Conservation (phyloP, 495 filamentous ascomycete species). For the Trichocladium antarcticum region DNA sequence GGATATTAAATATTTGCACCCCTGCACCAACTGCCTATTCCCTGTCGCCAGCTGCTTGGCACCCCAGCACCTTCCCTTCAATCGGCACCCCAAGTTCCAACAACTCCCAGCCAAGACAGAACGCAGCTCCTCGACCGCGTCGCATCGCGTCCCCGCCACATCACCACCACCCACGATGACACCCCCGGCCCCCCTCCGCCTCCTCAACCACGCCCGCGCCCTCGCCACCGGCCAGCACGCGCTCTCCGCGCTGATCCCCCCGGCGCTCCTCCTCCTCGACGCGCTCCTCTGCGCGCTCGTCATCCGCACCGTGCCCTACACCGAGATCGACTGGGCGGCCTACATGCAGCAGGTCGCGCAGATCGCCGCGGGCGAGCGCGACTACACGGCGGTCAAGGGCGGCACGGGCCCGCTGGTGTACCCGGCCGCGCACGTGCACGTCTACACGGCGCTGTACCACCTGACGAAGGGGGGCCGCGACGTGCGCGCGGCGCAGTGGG, state of each 20-base stretch:
- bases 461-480: conserved; percentile 66
- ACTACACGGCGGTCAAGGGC: conserved; percentile 77
- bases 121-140: no score
- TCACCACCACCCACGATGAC: no score
- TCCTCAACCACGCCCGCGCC: conserved; percentile 22
- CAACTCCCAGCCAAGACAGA: no score
- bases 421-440: conserved; percentile 85
- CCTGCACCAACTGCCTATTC: no score
- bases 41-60: no score
- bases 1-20: no score
- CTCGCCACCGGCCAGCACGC: conserved; percentile 32
- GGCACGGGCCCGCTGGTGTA: conserved; percentile 90
- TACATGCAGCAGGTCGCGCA: conserved; percentile 91
- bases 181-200: conserved; percentile 9
- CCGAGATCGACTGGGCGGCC: conserved; percentile 93
- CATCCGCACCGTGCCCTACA: conserved; percentile 83
- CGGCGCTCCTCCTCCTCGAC: conserved; percentile 61
- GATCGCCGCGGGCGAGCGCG: conserved; percentile 70
- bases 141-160: no score
- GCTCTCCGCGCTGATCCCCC: conserved; percentile 36
- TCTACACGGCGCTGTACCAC: conserved; percentile 68
- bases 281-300: conserved; percentile 60
- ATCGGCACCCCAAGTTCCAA: no score
- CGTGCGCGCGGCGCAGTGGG: conserved; percentile 65
- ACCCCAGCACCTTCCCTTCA: no score